Evolutionary conservation across 345 rosid genomes (phyloP).

Genomic region (Isatis tinctoria): DNA sequence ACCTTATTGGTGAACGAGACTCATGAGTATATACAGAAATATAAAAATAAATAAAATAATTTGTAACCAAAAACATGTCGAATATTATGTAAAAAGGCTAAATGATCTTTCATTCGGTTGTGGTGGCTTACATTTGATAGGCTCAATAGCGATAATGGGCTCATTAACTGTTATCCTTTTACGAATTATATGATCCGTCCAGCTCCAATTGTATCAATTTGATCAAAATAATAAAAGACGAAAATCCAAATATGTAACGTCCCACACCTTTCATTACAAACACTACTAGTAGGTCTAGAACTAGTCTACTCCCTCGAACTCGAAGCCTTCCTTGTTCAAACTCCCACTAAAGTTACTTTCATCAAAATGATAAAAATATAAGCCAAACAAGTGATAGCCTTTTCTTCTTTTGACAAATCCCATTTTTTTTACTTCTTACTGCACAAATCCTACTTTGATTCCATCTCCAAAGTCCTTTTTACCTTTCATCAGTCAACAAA

Average conservation of each 20-base stretch:
- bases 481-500: constrained; percentile 10
- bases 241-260: neutral
- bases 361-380: constrained; percentile 18
- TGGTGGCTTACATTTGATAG: no score
- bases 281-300: neutral
- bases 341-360: constrained; percentile 14
- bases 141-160: no score
- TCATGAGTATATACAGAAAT: no score
- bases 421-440: constrained; percentile 14
- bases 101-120: no score
- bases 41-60: no score
- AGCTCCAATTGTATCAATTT: neutral
- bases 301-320: neutral
- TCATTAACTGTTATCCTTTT: no score
- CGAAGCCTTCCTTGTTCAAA: neutral
- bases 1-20: no score
- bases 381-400: constrained; percentile 4
- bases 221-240: neutral
- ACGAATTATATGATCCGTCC: neutral
- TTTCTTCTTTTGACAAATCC: constrained; percentile 12
- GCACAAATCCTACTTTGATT: constrained; percentile 31
- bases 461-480: constrained; percentile 13
- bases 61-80: no score
- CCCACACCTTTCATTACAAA: constrained; percentile 11
- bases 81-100: no score